phyloP scores from a whole-genome alignment of 2,329 filamentous ascomycete genomes.

The Calonectria ilicicola region DNA sequence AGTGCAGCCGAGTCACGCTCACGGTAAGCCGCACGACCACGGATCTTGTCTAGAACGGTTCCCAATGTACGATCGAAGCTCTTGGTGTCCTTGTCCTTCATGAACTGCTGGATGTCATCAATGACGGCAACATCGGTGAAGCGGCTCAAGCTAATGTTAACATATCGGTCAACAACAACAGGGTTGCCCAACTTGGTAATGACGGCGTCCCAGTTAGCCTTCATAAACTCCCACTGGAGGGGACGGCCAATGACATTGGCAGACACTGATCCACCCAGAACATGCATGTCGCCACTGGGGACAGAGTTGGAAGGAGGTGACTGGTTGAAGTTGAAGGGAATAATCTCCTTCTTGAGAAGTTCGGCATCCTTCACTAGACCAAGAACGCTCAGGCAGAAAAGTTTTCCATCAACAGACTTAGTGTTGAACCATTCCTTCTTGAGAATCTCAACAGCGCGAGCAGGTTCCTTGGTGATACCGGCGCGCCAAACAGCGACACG shows the following conservation, averaged over 20 bases:
- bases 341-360: conserved; percentile 75
- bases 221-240: conserved; percentile 87
- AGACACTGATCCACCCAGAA: conserved; percentile 78
- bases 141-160: conserved; percentile 81
- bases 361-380: conserved; percentile 77
- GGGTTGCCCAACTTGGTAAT: conserved; percentile 82
- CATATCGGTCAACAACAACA: conserved; percentile 89
- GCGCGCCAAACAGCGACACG: conserved; percentile 85
- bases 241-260: conserved; percentile 79
- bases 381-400: conserved; percentile 82
- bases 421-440: conserved; percentile 88
- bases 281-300: conserved; percentile 88
- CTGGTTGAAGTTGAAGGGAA: conserved; percentile 82
- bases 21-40: conserved; percentile 85
- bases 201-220: conserved; percentile 83
- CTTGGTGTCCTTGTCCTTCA: conserved; percentile 85
- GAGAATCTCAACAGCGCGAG: conserved; percentile 76
- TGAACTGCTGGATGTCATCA: conserved; percentile 86
- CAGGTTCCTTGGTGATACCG: conserved; percentile 77
- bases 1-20: conserved; percentile 79
- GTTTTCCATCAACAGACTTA: conserved; percentile 89
- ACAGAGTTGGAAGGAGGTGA: conserved; percentile 73
- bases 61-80: conserved; percentile 88
- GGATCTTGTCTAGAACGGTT: conserved; percentile 87
- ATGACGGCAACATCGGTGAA: conserved; percentile 79